phyloP scores from a whole-genome alignment of 495 filamentous ascomycete genomes.

The Hapsidospora chrysogenum region DNA sequence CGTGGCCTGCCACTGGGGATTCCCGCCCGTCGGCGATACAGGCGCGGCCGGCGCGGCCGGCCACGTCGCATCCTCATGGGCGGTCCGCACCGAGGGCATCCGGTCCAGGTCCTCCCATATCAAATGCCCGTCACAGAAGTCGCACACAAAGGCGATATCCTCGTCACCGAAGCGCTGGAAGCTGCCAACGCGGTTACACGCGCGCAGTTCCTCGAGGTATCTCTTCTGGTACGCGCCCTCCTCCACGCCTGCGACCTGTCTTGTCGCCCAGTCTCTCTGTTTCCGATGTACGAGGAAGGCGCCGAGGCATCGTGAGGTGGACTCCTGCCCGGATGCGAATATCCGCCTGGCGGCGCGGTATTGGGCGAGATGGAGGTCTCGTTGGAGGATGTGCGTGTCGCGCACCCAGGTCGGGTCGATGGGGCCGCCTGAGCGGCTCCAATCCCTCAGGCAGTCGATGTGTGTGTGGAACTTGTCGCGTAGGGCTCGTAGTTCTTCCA shows the following conservation, averaged over 20 bases:
- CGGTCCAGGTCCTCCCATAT: slow-evolving; percentile 26
- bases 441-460: slow-evolving; percentile 22
- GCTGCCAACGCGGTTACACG: slow-evolving; percentile 21
- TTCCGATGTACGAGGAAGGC: slow-evolving; percentile 25
- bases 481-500: slow-evolving; percentile 22
- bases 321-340: slow-evolving; percentile 18
- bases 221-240: slow-evolving; percentile 8
- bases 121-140: slow-evolving; percentile 31
- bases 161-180: slow-evolving; percentile 23
- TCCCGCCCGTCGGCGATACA: slow-evolving; percentile 6
- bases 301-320: slow-evolving; percentile 21
- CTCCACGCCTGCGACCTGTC: slow-evolving; percentile 3
- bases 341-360: slow-evolving; percentile 29
- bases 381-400: slow-evolving; percentile 19
- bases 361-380: slow-evolving; percentile 27
- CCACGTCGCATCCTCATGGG: slow-evolving; percentile 6
- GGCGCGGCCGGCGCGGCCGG: slow-evolving; percentile 13
- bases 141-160: slow-evolving; percentile 31
- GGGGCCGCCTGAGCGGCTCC: slow-evolving; percentile 24
- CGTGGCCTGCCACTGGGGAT: slow-evolving; percentile 8
- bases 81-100: slow-evolving; percentile 19
- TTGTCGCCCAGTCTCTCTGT: slow-evolving; percentile 9
- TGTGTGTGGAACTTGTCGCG: slow-evolving; percentile 20
- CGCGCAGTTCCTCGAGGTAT: slow-evolving; percentile 17
- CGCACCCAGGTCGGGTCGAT: slow-evolving; percentile 26